Percentiles rank a stretch among this genome's conserved stretches.
phyloP scores from a whole-genome alignment of 2,329 filamentous ascomycete species.

The Monosporascus cannonballus region DNA sequence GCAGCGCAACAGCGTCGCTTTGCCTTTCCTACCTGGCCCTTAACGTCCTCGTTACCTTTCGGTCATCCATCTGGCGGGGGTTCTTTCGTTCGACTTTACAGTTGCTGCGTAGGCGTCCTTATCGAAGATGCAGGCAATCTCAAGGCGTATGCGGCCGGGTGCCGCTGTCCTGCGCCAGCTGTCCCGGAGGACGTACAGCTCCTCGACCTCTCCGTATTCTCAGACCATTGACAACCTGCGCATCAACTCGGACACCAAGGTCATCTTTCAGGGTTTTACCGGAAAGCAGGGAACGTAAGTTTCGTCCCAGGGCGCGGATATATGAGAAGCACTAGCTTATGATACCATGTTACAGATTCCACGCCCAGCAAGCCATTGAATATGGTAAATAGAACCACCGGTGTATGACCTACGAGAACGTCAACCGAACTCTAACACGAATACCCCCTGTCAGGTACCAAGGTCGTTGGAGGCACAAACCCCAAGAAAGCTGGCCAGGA shows the following conservation, averaged over 20 bases:
- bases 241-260: constrained; percentile 89
- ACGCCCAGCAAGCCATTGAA: constrained; percentile 95
- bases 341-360: constrained; percentile 62
- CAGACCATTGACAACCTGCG: constrained; percentile 78
- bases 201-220: constrained; percentile 62
- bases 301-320: background rate
- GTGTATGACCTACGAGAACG: constrained; percentile 5
- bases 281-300: constrained; percentile 92
- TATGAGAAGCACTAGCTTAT: constrained; percentile 6
- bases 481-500: constrained; percentile 93
- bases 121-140: constrained; percentile 74
- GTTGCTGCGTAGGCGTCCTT: constrained; percentile 6
- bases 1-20: background rate
- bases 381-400: constrained; percentile 61
- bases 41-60: background rate
- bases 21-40: background rate
- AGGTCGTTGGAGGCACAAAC: constrained; percentile 97
- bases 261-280: constrained; percentile 95
- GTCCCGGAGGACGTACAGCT: constrained; percentile 68
- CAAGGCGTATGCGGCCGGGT: constrained; percentile 63
- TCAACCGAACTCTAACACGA: constrained; percentile 22
- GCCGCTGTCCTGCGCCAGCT: constrained; percentile 60
- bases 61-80: constrained; percentile 1
- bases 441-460: constrained; percentile 61
- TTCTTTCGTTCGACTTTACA: background rate